Evolutionary conservation across 805 yeast species (phyloP), one percentile per base, ranked within the genome.

Genomic region (Sugiyamaella marilandica): DNA sequence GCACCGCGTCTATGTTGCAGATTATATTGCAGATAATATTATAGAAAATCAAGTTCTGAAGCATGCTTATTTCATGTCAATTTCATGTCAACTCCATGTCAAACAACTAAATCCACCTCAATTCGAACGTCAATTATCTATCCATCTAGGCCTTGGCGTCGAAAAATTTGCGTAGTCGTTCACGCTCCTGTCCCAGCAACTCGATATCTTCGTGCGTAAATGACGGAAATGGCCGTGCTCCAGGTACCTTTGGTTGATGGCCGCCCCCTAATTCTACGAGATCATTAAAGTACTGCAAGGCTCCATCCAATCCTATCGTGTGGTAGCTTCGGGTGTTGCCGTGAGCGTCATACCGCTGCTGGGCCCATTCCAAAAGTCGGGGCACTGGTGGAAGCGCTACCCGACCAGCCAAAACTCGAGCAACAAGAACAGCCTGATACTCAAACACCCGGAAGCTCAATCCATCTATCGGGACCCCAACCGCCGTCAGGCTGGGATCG

Each of bases 401-500:
- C 1, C 39, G 24, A 5, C 54, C 56, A 2, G 54, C 52, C 34
- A 50, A 41, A 2, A 43, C 26, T 39, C 52, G 16, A 2, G 57
- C 56, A 18, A 54, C 54, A 21, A 51, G 50, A 11, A 55, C 49
- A 13, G 56, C 53, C 33, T 55, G 58, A 37, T 53, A 29, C 33
- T 55, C 58, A 16, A 43, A 29, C 13, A 45, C 49, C 36, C 57
- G 18, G 32, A 54, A 55, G 26, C 50, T 50, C 8, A 50, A 34
- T 11, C 53, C 53, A 34, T 47, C 50, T 10, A 47, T 36, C 11
- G 50, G 50, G 3, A 44, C 47, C 14, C 55, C 55, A 33, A 53
- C 53, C 3, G 44, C 45, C 13, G 50, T 18, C 16, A 53, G 31
- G 5, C 33, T 53, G n/a, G 53, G 47, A 29, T 50, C 50, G 10